Evolutionary conservation across 371 early-diverging fungal species (phyloP).

Genomic region (Mucor lusitanicus): DNA sequence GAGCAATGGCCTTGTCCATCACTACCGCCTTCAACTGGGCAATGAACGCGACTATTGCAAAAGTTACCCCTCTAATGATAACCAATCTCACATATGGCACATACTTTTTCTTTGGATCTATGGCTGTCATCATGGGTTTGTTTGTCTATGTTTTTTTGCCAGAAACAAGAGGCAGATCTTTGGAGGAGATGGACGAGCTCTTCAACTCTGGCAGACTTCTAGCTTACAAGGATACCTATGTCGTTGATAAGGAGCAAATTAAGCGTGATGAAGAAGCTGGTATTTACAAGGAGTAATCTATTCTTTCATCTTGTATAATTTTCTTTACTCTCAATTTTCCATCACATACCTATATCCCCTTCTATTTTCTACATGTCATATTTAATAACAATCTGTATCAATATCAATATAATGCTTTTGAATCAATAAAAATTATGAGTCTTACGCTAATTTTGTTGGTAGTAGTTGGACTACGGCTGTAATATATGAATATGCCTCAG

Average conservation of each 20-base stretch:
- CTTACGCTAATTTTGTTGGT: background rate
- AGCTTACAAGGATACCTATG: constrained; percentile 22
- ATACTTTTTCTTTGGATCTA: constrained; percentile 57
- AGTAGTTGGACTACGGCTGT: too few relatives aligned
- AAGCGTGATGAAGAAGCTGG: constrained; percentile 23
- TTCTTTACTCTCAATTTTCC: background rate
- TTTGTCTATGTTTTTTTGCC: constrained; percentile 55
- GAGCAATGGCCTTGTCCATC: constrained; percentile 51
- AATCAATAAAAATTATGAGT: background rate
- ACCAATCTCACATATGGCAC: constrained; percentile 47
- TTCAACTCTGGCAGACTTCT: constrained; percentile 15
- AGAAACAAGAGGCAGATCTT: constrained; percentile 64
- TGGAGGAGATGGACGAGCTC: constrained; percentile 62
- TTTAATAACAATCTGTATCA: background rate
- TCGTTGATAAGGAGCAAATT: constrained; percentile 15
- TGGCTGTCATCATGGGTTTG: constrained; percentile 46
- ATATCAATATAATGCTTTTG: background rate
- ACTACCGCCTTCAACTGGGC: constrained; percentile 69
- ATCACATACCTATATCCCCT: background rate
- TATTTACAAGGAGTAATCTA: constrained; percentile 18
- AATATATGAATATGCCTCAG: too few relatives aligned
- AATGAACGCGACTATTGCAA: constrained; percentile 52
- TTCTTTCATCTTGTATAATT: background rate
- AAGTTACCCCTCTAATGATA: constrained; percentile 52
- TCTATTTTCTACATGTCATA: too few relatives aligned